Percentiles rank a stretch among this genome's conserved stretches.
phyloP scores from a whole-genome alignment of 1,284 basidiomycete species.

The Ganoderma meredithae region DNA sequence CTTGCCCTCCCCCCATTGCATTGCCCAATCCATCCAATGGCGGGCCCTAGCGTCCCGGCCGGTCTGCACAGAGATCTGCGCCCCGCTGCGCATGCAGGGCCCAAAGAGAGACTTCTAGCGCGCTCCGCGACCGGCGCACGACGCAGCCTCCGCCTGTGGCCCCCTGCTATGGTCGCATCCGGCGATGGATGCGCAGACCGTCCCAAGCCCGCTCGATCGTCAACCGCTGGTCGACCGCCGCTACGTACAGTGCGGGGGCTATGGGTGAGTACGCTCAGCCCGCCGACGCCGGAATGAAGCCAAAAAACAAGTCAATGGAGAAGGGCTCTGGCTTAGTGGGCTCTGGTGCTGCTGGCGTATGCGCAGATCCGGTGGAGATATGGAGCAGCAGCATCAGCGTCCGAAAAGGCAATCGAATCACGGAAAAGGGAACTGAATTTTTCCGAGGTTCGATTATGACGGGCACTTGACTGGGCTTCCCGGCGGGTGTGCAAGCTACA shows the following conservation, averaged over 20 bases:
- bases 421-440: background rate
- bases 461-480: background rate
- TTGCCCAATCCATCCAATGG: conserved; percentile 2
- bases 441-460: background rate
- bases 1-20: background rate
- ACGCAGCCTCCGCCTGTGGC: background rate
- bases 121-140: background rate
- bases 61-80: conserved; percentile 6
- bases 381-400: conserved; percentile 1
- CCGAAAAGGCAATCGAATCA: background rate
- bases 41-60: background rate
- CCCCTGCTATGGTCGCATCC: background rate
- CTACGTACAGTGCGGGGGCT: background rate
- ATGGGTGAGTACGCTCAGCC: background rate
- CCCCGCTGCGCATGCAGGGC: background rate
- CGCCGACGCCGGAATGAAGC: background rate
- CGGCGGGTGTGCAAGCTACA: background rate
- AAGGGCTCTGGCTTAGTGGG: background rate
- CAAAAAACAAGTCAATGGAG: background rate
- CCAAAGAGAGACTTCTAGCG: background rate
- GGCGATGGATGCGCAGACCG: conserved; percentile 1
- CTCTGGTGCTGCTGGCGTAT: background rate
- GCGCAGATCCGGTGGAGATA: conserved; percentile 4
- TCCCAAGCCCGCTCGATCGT: background rate
- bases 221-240: background rate